phyloP scores from a whole-genome alignment of 345 rosid species.

The Abelmoschus esculentus region DNA sequence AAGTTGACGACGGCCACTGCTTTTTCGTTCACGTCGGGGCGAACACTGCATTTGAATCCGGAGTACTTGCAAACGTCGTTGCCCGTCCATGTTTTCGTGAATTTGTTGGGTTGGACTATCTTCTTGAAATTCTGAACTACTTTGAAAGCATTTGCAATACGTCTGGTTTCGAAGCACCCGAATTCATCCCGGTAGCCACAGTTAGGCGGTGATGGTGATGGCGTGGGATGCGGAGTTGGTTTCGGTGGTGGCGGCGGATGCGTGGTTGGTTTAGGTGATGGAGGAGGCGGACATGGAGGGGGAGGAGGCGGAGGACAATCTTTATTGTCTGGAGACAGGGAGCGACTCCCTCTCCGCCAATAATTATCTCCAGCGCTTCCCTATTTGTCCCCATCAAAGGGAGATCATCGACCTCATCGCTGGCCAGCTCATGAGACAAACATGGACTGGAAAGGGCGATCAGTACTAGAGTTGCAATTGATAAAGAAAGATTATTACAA shows the following conservation, averaged over 20 bases:
- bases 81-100: conserved; percentile 16
- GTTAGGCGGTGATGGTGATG: background rate
- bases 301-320: background rate
- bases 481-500: background rate
- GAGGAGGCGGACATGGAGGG: background rate
- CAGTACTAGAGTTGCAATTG: background rate
- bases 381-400: no score
- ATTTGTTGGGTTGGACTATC: background rate
- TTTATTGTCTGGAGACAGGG: background rate
- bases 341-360: background rate
- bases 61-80: conserved; percentile 19
- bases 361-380: background rate
- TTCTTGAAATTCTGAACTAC: conserved; percentile 25
- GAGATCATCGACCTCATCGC: no score
- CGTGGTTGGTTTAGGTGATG: background rate
- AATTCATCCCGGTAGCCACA: background rate
- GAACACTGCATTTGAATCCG: conserved; percentile 28
- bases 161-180: background rate
- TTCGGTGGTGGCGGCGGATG: background rate
- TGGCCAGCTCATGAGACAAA: background rate
- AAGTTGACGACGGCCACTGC: conserved; percentile 40
- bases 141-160: conserved; percentile 7
- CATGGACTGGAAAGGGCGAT: background rate
- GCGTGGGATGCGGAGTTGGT: background rate
- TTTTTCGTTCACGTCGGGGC: conserved; percentile 13